Evolutionary conservation across 805 yeast species (phyloP).

Genomic region (Saccharomycopsis capsularis): DNA sequence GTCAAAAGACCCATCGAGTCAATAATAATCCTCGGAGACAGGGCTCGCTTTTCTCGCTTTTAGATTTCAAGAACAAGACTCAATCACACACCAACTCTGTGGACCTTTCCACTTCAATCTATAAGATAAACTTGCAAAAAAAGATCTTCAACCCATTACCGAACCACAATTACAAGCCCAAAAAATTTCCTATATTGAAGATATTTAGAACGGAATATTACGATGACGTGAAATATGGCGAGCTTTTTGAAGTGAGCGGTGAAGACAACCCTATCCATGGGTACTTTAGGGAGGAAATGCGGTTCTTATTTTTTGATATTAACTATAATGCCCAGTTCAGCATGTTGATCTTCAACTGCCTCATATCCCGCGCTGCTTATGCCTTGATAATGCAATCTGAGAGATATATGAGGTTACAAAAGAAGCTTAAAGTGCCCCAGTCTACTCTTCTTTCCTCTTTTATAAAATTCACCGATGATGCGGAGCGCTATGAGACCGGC

Average conservation of each 20-base stretch:
- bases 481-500: background rate
- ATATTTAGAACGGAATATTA: background rate
- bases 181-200: background rate
- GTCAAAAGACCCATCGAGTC: too few species aligned
- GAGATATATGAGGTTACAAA: background rate
- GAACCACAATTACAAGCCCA: conserved; percentile 5
- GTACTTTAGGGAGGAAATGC: conserved; percentile 1
- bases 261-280: conserved; percentile 8
- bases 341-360: background rate
- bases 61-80: conserved; percentile 12
- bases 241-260: background rate
- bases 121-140: conserved; percentile 12
- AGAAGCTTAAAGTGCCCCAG: background rate
- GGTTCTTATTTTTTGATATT: background rate
- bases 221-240: background rate
- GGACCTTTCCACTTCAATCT: conserved; percentile 8
- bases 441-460: background rate
- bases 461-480: background rate
- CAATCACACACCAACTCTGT: conserved; percentile 9
- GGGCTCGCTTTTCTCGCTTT: background rate
- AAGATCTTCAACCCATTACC: conserved; percentile 6
- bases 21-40: background rate
- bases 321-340: background rate
- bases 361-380: background rate
- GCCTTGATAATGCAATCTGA: background rate